Evolutionary conservation across 2,329 filamentous ascomycete species (phyloP), one percentile per base, ranked within the genome.

Genomic region (Dactylellina parvicollis): DNA sequence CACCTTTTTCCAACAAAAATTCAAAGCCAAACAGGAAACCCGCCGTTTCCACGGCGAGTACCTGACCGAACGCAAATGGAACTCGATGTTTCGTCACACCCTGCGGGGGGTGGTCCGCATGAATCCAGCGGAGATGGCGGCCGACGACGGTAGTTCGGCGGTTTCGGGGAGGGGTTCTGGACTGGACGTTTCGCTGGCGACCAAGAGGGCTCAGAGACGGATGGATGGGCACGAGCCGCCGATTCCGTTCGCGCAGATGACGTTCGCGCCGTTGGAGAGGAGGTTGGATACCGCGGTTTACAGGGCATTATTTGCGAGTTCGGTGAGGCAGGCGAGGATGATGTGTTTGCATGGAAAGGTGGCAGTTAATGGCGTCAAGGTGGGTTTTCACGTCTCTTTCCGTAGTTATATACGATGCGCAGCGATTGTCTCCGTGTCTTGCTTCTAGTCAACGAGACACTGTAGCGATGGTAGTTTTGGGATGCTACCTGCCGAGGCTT

Each of bases 1-100:
- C 75, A 97, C 93, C 46, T 96, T 95, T 83, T 99, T 96, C 86
- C 94, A 98, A 85, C 94, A 98, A 83, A 99, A 99, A 89, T 99
- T 94, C 94, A 82, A 83, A 1, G 91, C 94, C 78, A 99, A 99
- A 82, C 88, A 92, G 20, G 81, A 89, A 76, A 87, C 92, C 42
- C 89, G 95, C 77, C 89, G 86, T 75, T 99, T 98, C 82, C 95
- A 99, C 83, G 95, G 94, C 81, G 94, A 97, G 80, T 92, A 96
- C 80, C 89, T 99, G 77, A 88, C 89, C 76, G 95, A 99, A 84
- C 89, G 90, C 80, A 90, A 95, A 83, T 99, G 95, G 95, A 86
- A 91, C 82, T 90, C 91, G 80, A 93, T 96, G 86, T 99, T 99
- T 83, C 89, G 87, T 77, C 87, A 90, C 76, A 89, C 90, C 77